Conservation (phyloP, 495 filamentous ascomycete species). For the Xylaria flabelliformis region DNA sequence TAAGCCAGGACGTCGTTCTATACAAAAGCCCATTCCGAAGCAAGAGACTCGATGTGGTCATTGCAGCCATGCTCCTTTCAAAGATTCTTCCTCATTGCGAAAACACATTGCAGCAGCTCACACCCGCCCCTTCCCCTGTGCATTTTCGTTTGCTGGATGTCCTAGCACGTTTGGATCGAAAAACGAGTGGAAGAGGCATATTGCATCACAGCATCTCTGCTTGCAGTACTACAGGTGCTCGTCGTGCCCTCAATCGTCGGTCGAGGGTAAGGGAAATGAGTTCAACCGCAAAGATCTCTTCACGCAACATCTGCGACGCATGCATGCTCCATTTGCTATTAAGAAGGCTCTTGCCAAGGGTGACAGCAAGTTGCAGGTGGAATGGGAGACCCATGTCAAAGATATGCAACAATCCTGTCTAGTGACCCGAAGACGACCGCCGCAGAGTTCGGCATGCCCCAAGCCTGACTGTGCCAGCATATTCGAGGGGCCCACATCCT, state of each 20-base stretch:
- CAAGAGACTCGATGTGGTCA: conserved; percentile 61
- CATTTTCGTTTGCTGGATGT: conserved; percentile 86
- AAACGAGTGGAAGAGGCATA: conserved; percentile 96
- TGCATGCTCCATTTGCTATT: conserved; percentile 71
- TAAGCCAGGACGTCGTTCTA: conserved; percentile 52
- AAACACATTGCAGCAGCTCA: conserved; percentile 68
- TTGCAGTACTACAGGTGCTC: conserved; percentile 84
- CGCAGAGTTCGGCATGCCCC: conserved; percentile 70
- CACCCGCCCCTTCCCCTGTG: conserved; percentile 80
- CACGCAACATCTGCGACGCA: conserved; percentile 90
- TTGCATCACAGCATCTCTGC: conserved; percentile 86
- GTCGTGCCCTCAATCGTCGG: conserved; percentile 69
- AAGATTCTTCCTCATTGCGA: conserved; percentile 61
- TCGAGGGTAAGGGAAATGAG: conserved; percentile 64
- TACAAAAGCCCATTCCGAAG: conserved; percentile 57
- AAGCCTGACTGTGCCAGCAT: conserved; percentile 68
- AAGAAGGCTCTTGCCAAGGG: conserved; percentile 56
- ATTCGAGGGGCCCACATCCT: conserved; percentile 75
- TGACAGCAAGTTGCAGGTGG: conserved; percentile 58
- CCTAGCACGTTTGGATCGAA: conserved; percentile 85
- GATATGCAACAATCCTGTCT: conserved; percentile 74
- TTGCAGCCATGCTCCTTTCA: conserved; percentile 64
- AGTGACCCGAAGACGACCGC: conserved; percentile 67
- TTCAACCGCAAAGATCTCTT: conserved; percentile 96
- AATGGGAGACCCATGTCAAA: conserved; percentile 63